These are phyloP conservation scores for Nakazawaea pomicola DNA, from an alignment of 805 yeast species.

Conservation along the genomic window DNA sequence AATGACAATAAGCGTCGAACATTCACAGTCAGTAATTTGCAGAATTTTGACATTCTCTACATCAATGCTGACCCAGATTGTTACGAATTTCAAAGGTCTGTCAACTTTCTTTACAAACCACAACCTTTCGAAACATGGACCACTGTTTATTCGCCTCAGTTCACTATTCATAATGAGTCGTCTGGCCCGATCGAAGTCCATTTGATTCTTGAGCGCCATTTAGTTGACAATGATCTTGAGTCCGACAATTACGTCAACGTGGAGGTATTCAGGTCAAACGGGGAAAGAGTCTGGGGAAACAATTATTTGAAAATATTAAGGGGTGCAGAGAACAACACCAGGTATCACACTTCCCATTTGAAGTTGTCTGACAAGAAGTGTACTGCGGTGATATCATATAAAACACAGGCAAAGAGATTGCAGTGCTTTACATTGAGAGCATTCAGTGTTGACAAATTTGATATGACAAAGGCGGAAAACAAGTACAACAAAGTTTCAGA, in stretches of 20 bases:
- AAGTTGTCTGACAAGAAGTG: conserved; percentile 18
- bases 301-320: conserved; percentile 8
- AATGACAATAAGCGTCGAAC: conserved; percentile 15
- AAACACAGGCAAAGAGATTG: conserved; percentile 10
- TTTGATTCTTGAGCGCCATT: conserved; percentile 47
- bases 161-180: conserved; percentile 30
- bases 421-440: conserved; percentile 15
- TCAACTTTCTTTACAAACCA: conserved; percentile 24
- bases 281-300: conserved; percentile 26
- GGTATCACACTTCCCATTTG: conserved; percentile 25
- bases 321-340: conserved; percentile 24
- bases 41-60: conserved; percentile 48
- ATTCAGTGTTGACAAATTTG: conserved; percentile 13
- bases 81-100: conserved; percentile 18
- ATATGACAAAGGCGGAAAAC: conserved; percentile 28
- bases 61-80: conserved; percentile 57
- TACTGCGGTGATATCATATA: conserved; percentile 18
- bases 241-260: conserved; percentile 11
- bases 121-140: conserved; percentile 14
- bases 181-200: conserved; percentile 29
- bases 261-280: conserved; percentile 24
- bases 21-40: conserved; percentile 26
- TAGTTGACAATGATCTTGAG: conserved; percentile 20
- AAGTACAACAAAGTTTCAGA: conserved; percentile 18
- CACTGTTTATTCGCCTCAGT: conserved; percentile 31